Conservation (phyloP, 2,329 filamentous ascomycete species). For the Aspergillaceae sp. region DNA sequence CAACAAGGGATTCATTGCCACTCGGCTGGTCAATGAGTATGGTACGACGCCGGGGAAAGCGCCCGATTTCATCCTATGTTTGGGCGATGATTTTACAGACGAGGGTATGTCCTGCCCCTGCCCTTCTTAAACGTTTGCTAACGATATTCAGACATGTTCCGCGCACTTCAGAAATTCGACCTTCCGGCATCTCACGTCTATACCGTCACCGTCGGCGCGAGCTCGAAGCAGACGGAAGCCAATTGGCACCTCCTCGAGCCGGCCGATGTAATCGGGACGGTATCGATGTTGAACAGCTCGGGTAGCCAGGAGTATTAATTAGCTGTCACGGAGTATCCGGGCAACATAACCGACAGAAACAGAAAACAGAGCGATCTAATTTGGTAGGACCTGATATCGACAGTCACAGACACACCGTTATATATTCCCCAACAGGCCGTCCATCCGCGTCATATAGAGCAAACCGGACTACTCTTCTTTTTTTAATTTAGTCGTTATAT, state of each 20-base stretch:
- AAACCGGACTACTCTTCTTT: neutral
- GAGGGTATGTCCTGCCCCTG: slow-evolving; percentile 56
- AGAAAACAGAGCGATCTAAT: no score
- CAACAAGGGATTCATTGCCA: slow-evolving; percentile 95
- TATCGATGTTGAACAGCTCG: slow-evolving; percentile 44
- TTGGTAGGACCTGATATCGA: no score
- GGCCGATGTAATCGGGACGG: slow-evolving; percentile 67
- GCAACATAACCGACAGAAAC: no score
- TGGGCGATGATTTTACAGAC: slow-evolving; percentile 94
- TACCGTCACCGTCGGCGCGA: slow-evolving; percentile 83
- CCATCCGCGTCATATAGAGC: neutral
- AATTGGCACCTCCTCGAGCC: slow-evolving; percentile 86
- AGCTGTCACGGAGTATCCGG: no score
- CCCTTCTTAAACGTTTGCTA: neutral
- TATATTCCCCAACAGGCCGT: neutral
- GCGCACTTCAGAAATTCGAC: slow-evolving; percentile 56
- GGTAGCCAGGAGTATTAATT: slow-evolving; percentile 18
- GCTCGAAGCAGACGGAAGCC: slow-evolving; percentile 83
- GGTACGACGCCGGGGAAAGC: slow-evolving; percentile 46
- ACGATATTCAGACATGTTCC: slow-evolving; percentile 61
- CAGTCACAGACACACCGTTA: neutral
- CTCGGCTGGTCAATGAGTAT: slow-evolving; percentile 70
- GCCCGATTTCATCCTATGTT: slow-evolving; percentile 79
- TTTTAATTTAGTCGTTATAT: no score
- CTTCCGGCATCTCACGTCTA: slow-evolving; percentile 63